Evolutionary conservation across 306 rosid genomes (phyloP).

Genomic region (Cucurbita pepo): DNA sequence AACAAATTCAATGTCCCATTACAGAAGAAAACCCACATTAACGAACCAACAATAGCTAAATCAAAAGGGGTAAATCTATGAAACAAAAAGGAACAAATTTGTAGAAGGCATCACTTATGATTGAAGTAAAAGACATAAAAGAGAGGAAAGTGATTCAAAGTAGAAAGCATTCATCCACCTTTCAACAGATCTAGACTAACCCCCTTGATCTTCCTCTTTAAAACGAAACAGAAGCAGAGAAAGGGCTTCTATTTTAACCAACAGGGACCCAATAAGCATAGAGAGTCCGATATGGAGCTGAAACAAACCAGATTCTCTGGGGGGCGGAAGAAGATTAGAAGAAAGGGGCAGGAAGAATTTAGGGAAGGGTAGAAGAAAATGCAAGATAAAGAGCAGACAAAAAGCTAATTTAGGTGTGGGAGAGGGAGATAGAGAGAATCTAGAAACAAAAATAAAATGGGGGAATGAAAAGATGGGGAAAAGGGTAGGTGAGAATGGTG

Average conservation of each 20-base stretch:
- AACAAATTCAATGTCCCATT: constrained; percentile 17
- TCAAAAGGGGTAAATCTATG: constrained; percentile 17
- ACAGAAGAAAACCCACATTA: constrained; percentile 19
- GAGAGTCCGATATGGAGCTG: constrained; percentile 27
- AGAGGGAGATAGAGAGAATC: constrained; percentile 7
- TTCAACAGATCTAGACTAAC: constrained; percentile 40
- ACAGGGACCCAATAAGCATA: constrained; percentile 41
- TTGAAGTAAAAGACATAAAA: constrained; percentile 57
- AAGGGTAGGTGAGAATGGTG: constrained; percentile 30
- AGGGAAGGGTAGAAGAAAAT: constrained; percentile 8
- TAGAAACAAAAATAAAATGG: neutral
- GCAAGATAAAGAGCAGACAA: constrained; percentile 33
- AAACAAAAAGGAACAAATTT: constrained; percentile 12
- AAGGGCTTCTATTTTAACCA: constrained; percentile 30
- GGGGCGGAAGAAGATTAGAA: too few relatives aligned
- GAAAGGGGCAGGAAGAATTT: constrained; percentile 34
- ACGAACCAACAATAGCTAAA: constrained; percentile 15
- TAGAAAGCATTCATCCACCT: constrained; percentile 59
- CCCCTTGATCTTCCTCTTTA: constrained; percentile 51
- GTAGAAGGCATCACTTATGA: constrained; percentile 64
- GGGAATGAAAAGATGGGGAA: constrained; percentile 20
- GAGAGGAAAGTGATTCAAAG: constrained; percentile 13
- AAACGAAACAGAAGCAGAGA: constrained; percentile 38
- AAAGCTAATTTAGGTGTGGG: constrained; percentile 1
- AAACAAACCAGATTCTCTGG: constrained; percentile 35